Evolutionary conservation across 306 rosid species (phyloP).

Genomic region (Glycine soja): DNA sequence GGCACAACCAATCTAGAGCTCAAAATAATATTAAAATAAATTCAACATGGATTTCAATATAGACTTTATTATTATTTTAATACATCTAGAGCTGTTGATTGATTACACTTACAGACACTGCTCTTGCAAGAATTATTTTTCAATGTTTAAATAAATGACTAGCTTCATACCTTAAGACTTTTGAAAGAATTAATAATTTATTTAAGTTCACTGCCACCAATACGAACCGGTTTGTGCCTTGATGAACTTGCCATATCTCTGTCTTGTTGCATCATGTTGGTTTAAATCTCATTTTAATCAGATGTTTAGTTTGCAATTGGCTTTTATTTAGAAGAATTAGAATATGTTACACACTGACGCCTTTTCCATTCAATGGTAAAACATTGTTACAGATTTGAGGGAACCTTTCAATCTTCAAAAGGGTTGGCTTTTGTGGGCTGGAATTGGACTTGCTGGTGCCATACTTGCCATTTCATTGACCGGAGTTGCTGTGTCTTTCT

Average conservation of each 20-base stretch:
- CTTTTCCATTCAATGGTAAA: conserved; percentile 30
- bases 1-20: neutral
- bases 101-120: neutral
- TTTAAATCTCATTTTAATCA: conserved; percentile 28
- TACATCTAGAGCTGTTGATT: neutral
- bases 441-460: conserved; percentile 86
- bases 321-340: conserved; percentile 39
- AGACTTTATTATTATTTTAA: neutral
- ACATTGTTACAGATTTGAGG: conserved; percentile 70
- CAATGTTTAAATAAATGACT: conserved; percentile 25
- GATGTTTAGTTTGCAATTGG: conserved; percentile 23
- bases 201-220: conserved; percentile 16
- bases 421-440: conserved; percentile 99
- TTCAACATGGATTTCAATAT: neutral
- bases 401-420: conserved; percentile 81
- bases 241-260: conserved; percentile 10
- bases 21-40: neutral
- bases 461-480: conserved; percentile 71
- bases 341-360: conserved; percentile 16
- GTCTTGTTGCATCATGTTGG: conserved; percentile 20
- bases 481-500: conserved; percentile 73
- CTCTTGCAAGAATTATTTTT: neutral
- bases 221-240: conserved; percentile 9
- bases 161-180: conserved; percentile 12
- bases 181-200: conserved; percentile 1